Evolutionary conservation across 1,284 basidiomycete genomes (phyloP).

Genomic region (Rhodofomes roseus): DNA sequence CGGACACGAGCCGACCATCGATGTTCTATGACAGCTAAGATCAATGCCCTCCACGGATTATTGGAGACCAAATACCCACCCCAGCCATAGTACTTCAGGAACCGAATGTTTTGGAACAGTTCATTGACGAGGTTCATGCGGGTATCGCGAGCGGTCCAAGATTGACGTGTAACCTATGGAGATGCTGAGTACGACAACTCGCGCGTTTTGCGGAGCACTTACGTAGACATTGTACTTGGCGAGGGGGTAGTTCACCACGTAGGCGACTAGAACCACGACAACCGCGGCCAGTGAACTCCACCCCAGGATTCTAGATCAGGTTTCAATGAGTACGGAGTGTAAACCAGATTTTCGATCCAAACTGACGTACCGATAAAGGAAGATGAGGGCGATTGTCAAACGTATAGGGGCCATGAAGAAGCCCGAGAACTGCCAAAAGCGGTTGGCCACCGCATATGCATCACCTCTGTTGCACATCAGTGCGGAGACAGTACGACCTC

Average conservation of each 20-base stretch:
- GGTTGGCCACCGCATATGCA: conserved; percentile 64
- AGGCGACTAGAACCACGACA: conserved; percentile 62
- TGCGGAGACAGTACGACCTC: neutral
- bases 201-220: conserved; percentile 17
- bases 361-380: conserved; percentile 65
- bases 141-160: conserved; percentile 68
- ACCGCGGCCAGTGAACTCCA: conserved; percentile 84
- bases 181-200: neutral
- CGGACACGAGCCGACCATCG: conserved; percentile 51
- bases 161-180: conserved; percentile 52
- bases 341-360: no score
- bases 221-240: conserved; percentile 65
- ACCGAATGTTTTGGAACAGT: conserved; percentile 69
- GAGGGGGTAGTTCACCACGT: conserved; percentile 62
- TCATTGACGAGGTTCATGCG: conserved; percentile 81
- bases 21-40: conserved; percentile 22
- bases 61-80: conserved; percentile 41
- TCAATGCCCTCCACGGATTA: no score
- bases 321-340: neutral
- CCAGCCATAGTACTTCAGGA: conserved; percentile 73
- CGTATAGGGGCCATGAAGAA: conserved; percentile 73
- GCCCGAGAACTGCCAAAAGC: conserved; percentile 69
- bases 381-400: conserved; percentile 67
- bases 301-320: conserved; percentile 60
- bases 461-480: conserved; percentile 46